These are phyloP conservation scores for Pseudopediastrum boryanum DNA, from an alignment of 139 green algal species.

Conservation along the genomic window DNA sequence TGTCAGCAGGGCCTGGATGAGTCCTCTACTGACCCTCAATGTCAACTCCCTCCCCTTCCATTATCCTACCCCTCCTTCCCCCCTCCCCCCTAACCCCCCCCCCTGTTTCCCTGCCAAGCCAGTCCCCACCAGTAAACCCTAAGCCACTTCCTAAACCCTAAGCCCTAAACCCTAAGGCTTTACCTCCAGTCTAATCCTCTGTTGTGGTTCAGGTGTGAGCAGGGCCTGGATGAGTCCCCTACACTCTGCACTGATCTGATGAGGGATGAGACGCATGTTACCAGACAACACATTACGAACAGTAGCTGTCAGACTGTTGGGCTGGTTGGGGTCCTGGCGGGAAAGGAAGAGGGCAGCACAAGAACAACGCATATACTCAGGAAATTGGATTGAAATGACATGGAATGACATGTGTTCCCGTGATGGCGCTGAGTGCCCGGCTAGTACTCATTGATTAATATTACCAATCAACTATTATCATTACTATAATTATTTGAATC, in stretches of 20 bases:
- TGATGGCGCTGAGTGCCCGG: background rate
- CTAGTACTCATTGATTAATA: background rate
- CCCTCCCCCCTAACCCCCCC: no score
- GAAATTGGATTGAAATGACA: background rate
- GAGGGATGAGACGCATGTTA: constrained; percentile 52
- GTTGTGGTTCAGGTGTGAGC: constrained; percentile 38
- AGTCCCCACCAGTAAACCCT: no score
- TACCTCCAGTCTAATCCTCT: constrained; percentile 38
- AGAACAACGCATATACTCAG: background rate
- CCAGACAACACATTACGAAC: constrained; percentile 66
- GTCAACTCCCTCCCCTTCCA: no score
- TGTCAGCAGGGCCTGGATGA: constrained; percentile 47
- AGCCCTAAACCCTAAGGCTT: no score
- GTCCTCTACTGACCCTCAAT: no score
- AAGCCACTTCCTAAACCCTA: no score
- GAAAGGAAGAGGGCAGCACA: background rate
- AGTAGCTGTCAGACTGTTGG: constrained; percentile 65
- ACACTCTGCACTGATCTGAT: constrained; percentile 35
- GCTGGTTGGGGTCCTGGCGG: constrained; percentile 70
- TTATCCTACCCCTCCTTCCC: no score
- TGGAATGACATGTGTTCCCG: no score
- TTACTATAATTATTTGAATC: background rate
- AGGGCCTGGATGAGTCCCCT: constrained; percentile 35
- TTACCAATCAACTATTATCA: background rate
- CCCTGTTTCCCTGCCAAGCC: no score